Base-by-base conservation (phyloP, 2,329 filamentous ascomycete species). In the Teratosphaeria destructans region DNA sequence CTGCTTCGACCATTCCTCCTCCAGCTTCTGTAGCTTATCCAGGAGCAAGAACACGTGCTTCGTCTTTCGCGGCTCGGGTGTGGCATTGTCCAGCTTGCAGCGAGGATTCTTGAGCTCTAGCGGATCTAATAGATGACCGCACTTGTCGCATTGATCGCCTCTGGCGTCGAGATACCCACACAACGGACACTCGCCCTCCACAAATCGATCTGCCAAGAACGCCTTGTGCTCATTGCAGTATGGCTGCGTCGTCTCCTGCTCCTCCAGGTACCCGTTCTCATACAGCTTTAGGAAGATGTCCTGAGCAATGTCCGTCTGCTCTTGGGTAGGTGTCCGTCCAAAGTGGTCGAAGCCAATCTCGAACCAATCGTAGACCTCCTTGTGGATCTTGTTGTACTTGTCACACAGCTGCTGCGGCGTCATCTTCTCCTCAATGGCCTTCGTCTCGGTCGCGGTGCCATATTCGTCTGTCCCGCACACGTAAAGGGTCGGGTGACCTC, bases 311-410 rank as follows among this genome's bases (percentile, higher is more conserved):
- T 90, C 84, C 26, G 91, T 96, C 76, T 97, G 94, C 69, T 94
- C 84, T 58, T 83, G 76, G 19, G 93, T 97, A 3, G 92, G 90
- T 5, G 94, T 97, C 61, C 92, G 87, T 63, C 92, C 94, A 72
- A 97, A 99, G 75, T 92, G 87, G 76, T 97, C 93, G 72, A 97
- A 97, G 60, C 83, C 86, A 70, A 97, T 93, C 71, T 91, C 85
- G 78, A 99, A 99, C 90, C 93, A 96, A 74, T 95, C 84, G 75
- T 97, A 97, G 65, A 96, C 88, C 55, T 88, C 89, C 68, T 90
- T 85, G 77, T 96, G 93, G 61, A 95, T 85, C 68, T 85, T 85
- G 77, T 95, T 89, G 79, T 95, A 96, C 78, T 96, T 95, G 75
- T 89, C 85, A 78, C 93, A 96, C 12, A 97, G 84, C 71, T 92